A percentile compares a stretch with the other conserved stretches of the same genome.
These are phyloP conservation scores for Boletellus emodensis DNA, from an alignment of 768 basidiomycete species.

Conservation along the genomic window DNA sequence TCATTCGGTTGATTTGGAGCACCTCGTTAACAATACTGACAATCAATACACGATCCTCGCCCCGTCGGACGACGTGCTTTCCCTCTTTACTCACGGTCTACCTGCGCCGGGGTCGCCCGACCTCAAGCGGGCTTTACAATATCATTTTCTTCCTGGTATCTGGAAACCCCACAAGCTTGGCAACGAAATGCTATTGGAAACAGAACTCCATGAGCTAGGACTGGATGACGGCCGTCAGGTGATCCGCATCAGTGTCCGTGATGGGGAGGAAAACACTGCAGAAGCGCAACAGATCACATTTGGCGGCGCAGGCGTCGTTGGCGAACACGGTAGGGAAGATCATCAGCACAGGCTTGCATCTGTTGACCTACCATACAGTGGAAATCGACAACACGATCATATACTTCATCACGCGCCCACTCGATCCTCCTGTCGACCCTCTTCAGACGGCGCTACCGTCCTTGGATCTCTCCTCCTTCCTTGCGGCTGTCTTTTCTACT, in stretches of 20 bases:
- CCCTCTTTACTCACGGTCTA: constrained; percentile 48
- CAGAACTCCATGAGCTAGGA: constrained; percentile 69
- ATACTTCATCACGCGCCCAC: constrained; percentile 82
- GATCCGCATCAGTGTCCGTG: constrained; percentile 59
- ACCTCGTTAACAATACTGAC: constrained; percentile 66
- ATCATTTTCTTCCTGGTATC: constrained; percentile 88
- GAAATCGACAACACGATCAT: constrained; percentile 74
- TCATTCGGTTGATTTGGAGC: constrained; percentile 72
- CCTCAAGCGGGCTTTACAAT: constrained; percentile 69
- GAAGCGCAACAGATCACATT: constrained; percentile 63
- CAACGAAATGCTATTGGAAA: constrained; percentile 74
- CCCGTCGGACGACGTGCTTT: constrained; percentile 80
- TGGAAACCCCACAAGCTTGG: constrained; percentile 68
- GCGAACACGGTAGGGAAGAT: constrained; percentile 60
- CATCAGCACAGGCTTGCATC: not conserved
- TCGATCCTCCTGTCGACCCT: constrained; percentile 78
- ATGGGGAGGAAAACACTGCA: constrained; percentile 43
- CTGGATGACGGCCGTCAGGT: constrained; percentile 69
- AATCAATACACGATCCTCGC: constrained; percentile 85
- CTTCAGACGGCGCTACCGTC: constrained; percentile 76
- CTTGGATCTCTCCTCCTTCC: constrained; percentile 85
- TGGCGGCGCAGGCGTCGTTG: constrained; percentile 77
- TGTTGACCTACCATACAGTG: constrained; percentile 42
- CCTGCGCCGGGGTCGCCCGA: constrained; percentile 66
- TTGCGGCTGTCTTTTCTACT: constrained; percentile 86